Conservation (phyloP, 805 yeast species). For the Lipomyces orientalis region DNA sequence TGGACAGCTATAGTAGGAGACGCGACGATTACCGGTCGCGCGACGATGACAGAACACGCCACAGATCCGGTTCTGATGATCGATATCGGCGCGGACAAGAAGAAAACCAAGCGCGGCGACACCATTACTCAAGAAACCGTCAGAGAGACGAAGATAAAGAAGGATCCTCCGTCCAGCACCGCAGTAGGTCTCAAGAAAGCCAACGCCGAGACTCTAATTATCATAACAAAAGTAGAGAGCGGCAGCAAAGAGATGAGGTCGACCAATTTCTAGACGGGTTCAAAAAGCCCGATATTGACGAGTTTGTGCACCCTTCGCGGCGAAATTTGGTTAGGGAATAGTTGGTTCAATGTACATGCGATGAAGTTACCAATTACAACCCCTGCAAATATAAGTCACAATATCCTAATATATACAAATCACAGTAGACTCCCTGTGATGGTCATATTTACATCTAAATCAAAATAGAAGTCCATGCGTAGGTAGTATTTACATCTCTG, state of each 20-base stretch:
- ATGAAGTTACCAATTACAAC: background rate
- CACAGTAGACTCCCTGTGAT: too few relatives aligned
- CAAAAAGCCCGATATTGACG: background rate
- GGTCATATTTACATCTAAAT: too few relatives aligned
- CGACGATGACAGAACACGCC: background rate
- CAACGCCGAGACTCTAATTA: background rate
- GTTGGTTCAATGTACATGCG: background rate
- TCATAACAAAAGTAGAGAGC: background rate
- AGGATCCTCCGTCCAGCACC: background rate
- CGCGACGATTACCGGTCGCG: background rate
- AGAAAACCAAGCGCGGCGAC: constrained; percentile 10
- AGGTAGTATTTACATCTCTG: background rate
- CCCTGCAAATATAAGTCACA: background rate
- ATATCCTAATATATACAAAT: too few relatives aligned
- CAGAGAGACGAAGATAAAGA: constrained; percentile 6
- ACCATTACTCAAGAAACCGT: background rate
- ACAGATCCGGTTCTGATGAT: background rate
- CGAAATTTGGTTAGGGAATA: constrained; percentile 12
- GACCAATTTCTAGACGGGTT: background rate
- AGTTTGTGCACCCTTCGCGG: constrained; percentile 16
- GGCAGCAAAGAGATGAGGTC: background rate
- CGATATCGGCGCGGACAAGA: constrained; percentile 9
- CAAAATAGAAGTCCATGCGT: background rate
- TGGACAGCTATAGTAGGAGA: background rate
- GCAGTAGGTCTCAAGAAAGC: background rate